Evolutionary conservation across 139 green algal genomes (phyloP), one percentile per base, ranked within the genome.

Genomic region (Parachlorella kessleri): DNA sequence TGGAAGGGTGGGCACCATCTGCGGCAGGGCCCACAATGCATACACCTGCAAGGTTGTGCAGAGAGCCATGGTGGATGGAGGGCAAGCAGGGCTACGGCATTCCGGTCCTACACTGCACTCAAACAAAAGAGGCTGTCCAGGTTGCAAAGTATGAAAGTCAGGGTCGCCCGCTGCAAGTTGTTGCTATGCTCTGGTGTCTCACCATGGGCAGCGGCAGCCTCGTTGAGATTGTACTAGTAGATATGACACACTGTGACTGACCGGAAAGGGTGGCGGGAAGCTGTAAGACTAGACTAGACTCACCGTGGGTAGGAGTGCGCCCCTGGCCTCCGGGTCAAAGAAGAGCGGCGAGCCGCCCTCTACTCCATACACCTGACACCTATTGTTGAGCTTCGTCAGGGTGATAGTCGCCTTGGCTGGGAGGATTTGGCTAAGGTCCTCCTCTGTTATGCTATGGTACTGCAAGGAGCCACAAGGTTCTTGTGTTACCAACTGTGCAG

Each of bases 221-320:
- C 36, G 36, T 72, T 72, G 14, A 42, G 40, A 55, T 72, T 72
- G 14, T 72, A 14, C 14, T 21, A 39, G 36, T 21, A 72, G 40
- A 55, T 72, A 55, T 72, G 21, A 42, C 14, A n/a, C 40, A 55
- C n/a, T n/a, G n/a, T n/a, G n/a, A n/a, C n/a, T n/a, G n/a, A n/a
- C n/a, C n/a, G n/a, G n/a, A n/a, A n/a, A n/a, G n/a, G n/a, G n/a
- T n/a, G n/a, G n/a, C n/a, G n/a, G n/a, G n/a, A n/a, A n/a, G n/a
- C n/a, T n/a, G n/a, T n/a, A n/a, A 69, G 37, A 59, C 39, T 23
- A 79, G 38, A 36, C 37, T 26, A 21, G 23, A 21, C 73, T 63
- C 66, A 83, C 82, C 41, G 82, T 87, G 40, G 82, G 82, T 30
- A 87, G 72, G 53, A 87, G 54, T 24, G 33, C 73, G 10, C 65